Conservation (phyloP, 345 rosid genomes). For the Populus davidiana region DNA sequence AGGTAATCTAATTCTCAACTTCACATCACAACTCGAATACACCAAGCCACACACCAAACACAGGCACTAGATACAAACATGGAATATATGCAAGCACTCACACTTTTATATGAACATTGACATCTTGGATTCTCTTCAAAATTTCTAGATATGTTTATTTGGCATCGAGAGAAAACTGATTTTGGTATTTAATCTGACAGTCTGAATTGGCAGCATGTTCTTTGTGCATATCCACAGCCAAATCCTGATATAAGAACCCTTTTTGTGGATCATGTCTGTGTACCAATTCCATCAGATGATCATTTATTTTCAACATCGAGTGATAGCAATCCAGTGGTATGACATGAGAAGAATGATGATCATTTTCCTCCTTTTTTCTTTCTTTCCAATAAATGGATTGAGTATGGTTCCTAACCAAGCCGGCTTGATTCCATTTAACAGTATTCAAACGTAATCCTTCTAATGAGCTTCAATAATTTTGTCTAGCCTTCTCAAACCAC, state of each 20-base stretch:
- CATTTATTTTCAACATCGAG: constrained; percentile 10
- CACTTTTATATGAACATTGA: background rate
- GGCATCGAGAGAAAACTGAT: constrained; percentile 14
- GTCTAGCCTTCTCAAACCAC: constrained; percentile 32
- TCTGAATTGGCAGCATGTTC: constrained; percentile 54
- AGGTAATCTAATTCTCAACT: constrained; percentile 24
- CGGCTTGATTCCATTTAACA: constrained; percentile 1
- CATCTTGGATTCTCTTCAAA: background rate
- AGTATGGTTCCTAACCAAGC: background rate
- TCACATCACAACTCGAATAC: background rate
- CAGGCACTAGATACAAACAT: background rate
- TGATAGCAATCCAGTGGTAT: constrained; percentile 27
- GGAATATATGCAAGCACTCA: background rate
- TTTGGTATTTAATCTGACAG: constrained; percentile 31
- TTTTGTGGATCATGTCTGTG: constrained; percentile 47
- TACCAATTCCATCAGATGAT: constrained; percentile 9
- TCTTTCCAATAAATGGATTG: background rate
- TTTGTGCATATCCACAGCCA: constrained; percentile 36
- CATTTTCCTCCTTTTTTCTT: background rate
- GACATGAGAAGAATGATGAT: background rate
- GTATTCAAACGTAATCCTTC: background rate
- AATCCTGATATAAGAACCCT: constrained; percentile 43
- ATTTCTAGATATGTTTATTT: background rate
- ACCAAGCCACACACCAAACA: background rate
- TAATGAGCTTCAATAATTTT: constrained; percentile 10